Conservation (phyloP, 495 filamentous ascomycete genomes). For the Aspergillus campestris region DNA sequence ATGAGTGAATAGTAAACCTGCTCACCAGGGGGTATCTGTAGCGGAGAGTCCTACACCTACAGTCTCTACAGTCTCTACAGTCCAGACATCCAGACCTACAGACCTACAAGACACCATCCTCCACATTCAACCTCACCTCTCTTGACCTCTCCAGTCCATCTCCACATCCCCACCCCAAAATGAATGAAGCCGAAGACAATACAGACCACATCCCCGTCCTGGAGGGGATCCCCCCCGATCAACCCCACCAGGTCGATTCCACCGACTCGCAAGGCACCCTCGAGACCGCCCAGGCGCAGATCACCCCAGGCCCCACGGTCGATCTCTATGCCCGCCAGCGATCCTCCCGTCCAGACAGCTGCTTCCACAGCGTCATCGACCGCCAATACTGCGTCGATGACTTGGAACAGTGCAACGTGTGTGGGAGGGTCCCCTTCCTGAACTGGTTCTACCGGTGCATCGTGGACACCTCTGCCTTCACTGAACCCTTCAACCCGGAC, state of each 20-base stretch:
- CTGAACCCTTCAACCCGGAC: constrained; percentile 11
- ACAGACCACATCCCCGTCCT: too few species aligned
- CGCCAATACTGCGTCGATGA: constrained; percentile 8
- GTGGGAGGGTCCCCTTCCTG: constrained; percentile 35
- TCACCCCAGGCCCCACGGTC: background rate
- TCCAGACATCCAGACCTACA: too few species aligned
- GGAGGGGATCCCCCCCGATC: background rate
- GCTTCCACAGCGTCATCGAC: constrained; percentile 9
- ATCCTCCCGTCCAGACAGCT: background rate
- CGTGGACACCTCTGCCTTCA: constrained; percentile 37
- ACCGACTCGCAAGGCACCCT: background rate
- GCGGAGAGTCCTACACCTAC: too few species aligned
- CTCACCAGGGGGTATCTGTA: too few species aligned
- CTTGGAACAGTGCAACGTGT: constrained; percentile 41
- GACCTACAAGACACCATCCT: too few species aligned
- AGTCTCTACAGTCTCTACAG: too few species aligned
- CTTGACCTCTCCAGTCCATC: too few species aligned
- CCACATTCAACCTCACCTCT: too few species aligned
- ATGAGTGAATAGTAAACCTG: too few species aligned
- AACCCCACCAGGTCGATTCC: background rate
- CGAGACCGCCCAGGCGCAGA: background rate
- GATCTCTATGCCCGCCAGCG: background rate
- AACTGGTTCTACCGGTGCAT: constrained; percentile 63
- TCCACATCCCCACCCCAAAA: too few species aligned
- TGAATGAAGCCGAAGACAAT: too few species aligned